phyloP scores from a whole-genome alignment of 2,329 filamentous ascomycete genomes.

The Arthrobotrys sphaeroides region DNA sequence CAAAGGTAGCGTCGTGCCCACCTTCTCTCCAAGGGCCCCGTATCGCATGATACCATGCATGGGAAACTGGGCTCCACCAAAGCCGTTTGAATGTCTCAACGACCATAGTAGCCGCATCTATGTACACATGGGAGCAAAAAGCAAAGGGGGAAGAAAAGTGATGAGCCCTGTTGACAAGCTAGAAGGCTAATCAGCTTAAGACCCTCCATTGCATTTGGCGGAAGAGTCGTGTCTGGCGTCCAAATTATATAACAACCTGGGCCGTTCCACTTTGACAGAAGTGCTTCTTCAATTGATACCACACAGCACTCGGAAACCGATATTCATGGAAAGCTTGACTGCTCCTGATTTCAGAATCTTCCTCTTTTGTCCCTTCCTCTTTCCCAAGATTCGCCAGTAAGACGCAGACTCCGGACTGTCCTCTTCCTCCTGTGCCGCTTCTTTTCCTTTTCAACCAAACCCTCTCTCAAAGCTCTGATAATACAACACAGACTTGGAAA shows the following conservation, averaged over 20 bases:
- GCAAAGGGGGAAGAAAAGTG: constrained; percentile 23
- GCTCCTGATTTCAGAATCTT: background rate
- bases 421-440: background rate
- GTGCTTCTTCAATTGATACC: constrained; percentile 15
- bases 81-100: constrained; percentile 25
- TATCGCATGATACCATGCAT: constrained; percentile 24
- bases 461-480: background rate
- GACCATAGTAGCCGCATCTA: constrained; percentile 42
- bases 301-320: constrained; percentile 18
- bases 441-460: background rate
- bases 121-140: constrained; percentile 35
- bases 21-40: constrained; percentile 27
- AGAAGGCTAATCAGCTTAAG: constrained; percentile 31
- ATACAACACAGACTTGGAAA: constrained; percentile 2
- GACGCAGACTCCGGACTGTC: background rate
- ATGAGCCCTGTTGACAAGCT: constrained; percentile 51
- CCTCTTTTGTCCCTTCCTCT: background rate
- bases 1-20: constrained; percentile 2
- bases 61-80: constrained; percentile 9
- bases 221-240: constrained; percentile 27
- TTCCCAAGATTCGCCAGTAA: background rate
- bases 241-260: constrained; percentile 52
- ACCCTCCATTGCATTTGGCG: constrained; percentile 27
- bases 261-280: constrained; percentile 45
- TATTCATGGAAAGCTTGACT: background rate